Evolutionary conservation across 2,329 filamentous ascomycete genomes (phyloP), one percentile per base, ranked within the genome.

Genomic region (Fonsecaea multimorphosa): DNA sequence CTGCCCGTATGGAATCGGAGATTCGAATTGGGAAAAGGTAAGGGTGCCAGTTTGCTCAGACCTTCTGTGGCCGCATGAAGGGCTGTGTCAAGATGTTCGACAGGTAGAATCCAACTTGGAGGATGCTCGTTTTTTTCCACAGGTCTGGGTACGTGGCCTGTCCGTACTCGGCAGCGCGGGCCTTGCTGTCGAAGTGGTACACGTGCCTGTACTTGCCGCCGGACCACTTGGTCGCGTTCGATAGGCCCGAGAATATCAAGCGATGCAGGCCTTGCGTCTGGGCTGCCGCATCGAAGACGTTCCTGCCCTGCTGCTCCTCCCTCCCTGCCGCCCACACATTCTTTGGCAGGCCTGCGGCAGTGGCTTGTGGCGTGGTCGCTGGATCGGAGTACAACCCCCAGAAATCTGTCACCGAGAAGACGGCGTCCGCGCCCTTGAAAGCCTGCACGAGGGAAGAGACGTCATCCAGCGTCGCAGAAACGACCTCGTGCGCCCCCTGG

Each of bases 331-430:
- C 81, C 65, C 79, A 81, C 61, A 73, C 73, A 4, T 79, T 81
- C 36, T 63, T 55, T 11, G 40, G 27, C 12, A 59, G 57, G 27
- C 58, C 58, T 7, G 52, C n/a, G 16, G 32, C 61, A 2, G 27
- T 46, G 3, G 57, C 57, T 27, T 63, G 54, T 12, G 74, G 70
- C 34, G 77, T 75, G 3, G 71, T 64, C 2, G 79, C 81, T 0
- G 79, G 77, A 2, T 79, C 76, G 71, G 80, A 80, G 71, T 85
- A 85, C 1, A 80, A 78, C 61, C 84, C 80, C 81, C 82, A 87
- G 74, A 84, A 87, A 67, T 87, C 80, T 0, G 85, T 87, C 57
- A 85, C 81, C 66, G 79, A 78, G 74, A 86, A 87, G 65, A 87
- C 84, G 63, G 80, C 72, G 64, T 82, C 79, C 19, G 83, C 83